A percentile compares a stretch with the other conserved stretches of the same genome.
Evolutionary conservation across 768 basidiomycete species (phyloP).

Genomic region (Suillus bovinus): DNA sequence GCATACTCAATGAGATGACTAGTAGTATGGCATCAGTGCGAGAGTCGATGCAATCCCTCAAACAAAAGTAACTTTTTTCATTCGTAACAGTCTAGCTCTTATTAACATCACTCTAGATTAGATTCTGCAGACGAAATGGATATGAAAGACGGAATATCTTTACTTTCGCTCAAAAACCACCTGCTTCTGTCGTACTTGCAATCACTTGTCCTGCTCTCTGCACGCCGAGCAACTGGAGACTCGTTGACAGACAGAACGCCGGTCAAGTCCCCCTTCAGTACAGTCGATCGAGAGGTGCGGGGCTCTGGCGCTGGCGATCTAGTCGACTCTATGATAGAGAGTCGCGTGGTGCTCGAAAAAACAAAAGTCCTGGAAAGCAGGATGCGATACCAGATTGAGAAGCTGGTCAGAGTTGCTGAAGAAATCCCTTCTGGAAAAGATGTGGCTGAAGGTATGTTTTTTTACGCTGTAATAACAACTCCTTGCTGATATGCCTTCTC

Average conservation of each 20-base stretch:
- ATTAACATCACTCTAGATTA: slow-evolving; percentile 30
- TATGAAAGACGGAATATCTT: slow-evolving; percentile 80
- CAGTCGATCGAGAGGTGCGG: slow-evolving; percentile 48
- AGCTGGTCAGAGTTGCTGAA: slow-evolving; percentile 78
- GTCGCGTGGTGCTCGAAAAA: slow-evolving; percentile 86
- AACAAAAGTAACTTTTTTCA: slow-evolving; percentile 48
- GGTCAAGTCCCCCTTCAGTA: slow-evolving; percentile 53
- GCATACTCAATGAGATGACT: slow-evolving; percentile 55
- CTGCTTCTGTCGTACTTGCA: slow-evolving; percentile 84
- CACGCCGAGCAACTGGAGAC: slow-evolving; percentile 71
- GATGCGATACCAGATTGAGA: slow-evolving; percentile 96
- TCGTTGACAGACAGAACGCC: slow-evolving; percentile 52
- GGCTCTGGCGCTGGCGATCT: slow-evolving; percentile 70
- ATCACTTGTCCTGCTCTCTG: slow-evolving; percentile 70
- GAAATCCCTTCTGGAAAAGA: slow-evolving; percentile 47
- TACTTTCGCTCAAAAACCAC: slow-evolving; percentile 87
- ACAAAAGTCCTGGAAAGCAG: slow-evolving; percentile 79
- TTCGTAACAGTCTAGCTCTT: not conserved
- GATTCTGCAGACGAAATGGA: slow-evolving; percentile 41
- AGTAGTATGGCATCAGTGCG: slow-evolving; percentile 62
- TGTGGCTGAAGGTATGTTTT: slow-evolving; percentile 57
- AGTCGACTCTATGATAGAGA: slow-evolving; percentile 77
- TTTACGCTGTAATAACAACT: not conserved
- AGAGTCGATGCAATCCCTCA: slow-evolving; percentile 52
- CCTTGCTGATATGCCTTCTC: slow-evolving; percentile 11